Evolutionary conservation across 1,139 yeast species (phyloP).

Genomic region (Pneumocystis murina): DNA sequence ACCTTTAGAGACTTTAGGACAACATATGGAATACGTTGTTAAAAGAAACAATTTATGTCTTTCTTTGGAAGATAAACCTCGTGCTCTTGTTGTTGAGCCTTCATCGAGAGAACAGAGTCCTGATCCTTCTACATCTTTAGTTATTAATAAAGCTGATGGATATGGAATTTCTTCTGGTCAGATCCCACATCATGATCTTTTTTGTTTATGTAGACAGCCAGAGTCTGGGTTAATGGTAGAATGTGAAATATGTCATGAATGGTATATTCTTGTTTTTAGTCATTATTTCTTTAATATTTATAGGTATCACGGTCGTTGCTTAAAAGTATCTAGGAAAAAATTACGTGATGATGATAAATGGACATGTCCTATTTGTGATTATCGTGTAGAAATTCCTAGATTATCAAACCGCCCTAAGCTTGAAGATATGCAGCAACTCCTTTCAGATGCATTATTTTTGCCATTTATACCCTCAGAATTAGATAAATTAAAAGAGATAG

Average conservation of each 20-base stretch:
- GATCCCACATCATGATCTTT: conserved; percentile 20
- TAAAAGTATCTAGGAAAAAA: conserved; percentile 26
- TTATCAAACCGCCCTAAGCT: conserved; percentile 25
- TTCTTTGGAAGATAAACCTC: conserved; percentile 27
- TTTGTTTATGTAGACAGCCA: conserved; percentile 55
- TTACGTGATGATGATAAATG: conserved; percentile 31
- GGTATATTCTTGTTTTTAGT: conserved; percentile 32
- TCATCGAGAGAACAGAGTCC: conserved; percentile 13
- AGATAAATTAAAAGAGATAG: conserved; percentile 24
- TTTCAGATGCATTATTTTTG: conserved; percentile 16
- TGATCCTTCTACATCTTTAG: conserved; percentile 13
- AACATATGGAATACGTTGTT: conserved; percentile 24
- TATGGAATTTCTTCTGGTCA: conserved; percentile 17
- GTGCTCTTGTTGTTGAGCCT: conserved; percentile 11
- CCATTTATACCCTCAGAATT: conserved; percentile 22
- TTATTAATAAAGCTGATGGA: conserved; percentile 2
- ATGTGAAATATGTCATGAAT: conserved; percentile 64
- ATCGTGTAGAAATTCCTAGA: conserved; percentile 23
- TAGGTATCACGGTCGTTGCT: conserved; percentile 42
- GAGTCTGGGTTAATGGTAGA: conserved; percentile 64
- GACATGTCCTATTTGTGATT: conserved; percentile 56
- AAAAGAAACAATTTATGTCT: conserved; percentile 29
- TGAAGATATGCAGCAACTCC: conserved; percentile 24
- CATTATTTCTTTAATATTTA: not conserved
- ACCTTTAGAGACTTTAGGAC: conserved; percentile 22